Percentiles rank a stretch among this genome's conserved stretches.
Evolutionary conservation across 2,329 filamentous ascomycete genomes (phyloP).

Genomic region (Mycogone perniciosa): DNA sequence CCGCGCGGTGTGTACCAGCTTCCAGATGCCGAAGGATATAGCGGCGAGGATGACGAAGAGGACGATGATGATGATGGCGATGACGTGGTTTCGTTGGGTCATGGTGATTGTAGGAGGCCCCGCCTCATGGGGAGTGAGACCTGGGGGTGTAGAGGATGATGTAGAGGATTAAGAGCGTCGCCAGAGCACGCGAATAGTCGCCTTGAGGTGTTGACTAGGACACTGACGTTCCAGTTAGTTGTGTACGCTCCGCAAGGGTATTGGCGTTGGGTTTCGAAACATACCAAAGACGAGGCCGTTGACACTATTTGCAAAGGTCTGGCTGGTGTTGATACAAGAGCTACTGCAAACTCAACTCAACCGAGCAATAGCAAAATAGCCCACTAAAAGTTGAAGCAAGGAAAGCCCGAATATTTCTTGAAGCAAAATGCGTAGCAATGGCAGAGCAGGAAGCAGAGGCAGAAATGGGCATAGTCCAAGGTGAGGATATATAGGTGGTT

Average conservation of each 20-base stretch:
- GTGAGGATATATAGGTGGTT: constrained; percentile 34
- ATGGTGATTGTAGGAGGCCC: constrained; percentile 34
- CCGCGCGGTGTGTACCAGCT: constrained; percentile 49
- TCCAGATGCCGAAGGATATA: constrained; percentile 59
- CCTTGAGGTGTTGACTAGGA: too few relatives aligned
- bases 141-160: not conserved
- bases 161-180: not conserved
- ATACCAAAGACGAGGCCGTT: too few relatives aligned
- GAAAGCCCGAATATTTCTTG: not conserved
- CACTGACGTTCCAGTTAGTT: too few relatives aligned
- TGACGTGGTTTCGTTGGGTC: constrained; percentile 60
- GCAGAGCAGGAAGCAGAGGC: constrained; percentile 10
- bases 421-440: not conserved
- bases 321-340: too few relatives aligned
- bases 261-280: too few relatives aligned
- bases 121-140: not conserved
- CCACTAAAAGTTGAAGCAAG: not conserved
- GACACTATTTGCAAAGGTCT: too few relatives aligned
- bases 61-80: constrained; percentile 62
- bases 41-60: constrained; percentile 56
- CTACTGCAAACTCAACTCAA: too few relatives aligned
- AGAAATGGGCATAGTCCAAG: constrained; percentile 14
- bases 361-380: too few relatives aligned
- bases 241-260: too few relatives aligned
- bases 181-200: not conserved